These are phyloP conservation scores for Boletus sp. DNA, from an alignment of 768 basidiomycete genomes.

Conservation along the genomic window DNA sequence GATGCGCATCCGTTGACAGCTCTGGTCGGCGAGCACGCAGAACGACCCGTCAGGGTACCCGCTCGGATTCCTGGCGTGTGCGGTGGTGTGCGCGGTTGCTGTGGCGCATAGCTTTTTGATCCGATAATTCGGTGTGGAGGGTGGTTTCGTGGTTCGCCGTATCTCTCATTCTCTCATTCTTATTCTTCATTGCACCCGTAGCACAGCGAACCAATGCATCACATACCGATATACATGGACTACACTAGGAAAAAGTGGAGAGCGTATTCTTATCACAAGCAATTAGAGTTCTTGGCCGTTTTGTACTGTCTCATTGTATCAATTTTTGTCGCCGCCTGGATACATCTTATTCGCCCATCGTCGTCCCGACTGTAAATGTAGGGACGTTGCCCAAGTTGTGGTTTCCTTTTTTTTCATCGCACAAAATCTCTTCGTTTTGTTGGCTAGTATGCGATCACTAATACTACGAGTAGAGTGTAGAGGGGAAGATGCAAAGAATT, in stretches of 20 bases:
- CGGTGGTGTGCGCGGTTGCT: slow-evolving; percentile 57
- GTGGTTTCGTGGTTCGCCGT: neutral
- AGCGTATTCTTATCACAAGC: neutral
- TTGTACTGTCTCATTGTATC: neutral
- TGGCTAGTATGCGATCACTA: no score
- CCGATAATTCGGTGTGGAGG: slow-evolving; percentile 55
- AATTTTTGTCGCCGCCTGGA: neutral
- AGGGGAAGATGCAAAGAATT: no score
- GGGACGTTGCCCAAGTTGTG: neutral
- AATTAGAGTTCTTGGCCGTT: neutral
- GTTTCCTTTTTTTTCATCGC: neutral
- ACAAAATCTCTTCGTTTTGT: neutral
- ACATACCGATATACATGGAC: neutral
- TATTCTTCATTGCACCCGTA: neutral
- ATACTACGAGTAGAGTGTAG: no score
- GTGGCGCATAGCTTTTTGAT: slow-evolving; percentile 76
- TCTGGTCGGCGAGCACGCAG: slow-evolving; percentile 73
- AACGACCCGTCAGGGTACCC: slow-evolving; percentile 71
- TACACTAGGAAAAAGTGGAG: neutral
- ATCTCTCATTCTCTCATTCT: neutral
- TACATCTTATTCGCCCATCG: neutral
- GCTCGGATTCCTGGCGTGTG: slow-evolving; percentile 69
- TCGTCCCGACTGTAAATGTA: neutral
- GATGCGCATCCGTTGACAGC: slow-evolving; percentile 35
- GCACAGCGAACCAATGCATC: neutral